Percentiles rank a stretch among this genome's conserved stretches.
Conservation (phyloP, 768 basidiomycete species). For the Dacryopinax primogenitus region DNA sequence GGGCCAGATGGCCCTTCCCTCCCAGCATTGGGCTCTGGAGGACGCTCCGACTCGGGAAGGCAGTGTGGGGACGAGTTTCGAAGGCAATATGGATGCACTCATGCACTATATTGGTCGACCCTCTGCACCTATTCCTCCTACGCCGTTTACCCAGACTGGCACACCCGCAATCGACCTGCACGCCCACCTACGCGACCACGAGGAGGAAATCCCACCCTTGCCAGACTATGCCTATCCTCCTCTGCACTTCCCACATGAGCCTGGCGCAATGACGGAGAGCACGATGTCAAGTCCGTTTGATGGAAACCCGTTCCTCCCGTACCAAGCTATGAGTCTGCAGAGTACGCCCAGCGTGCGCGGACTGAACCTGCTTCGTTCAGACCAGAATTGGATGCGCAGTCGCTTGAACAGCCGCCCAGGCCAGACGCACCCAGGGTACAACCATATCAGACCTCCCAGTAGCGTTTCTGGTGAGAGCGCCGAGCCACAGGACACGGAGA, state of each 20-base stretch:
- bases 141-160: conserved; percentile 12
- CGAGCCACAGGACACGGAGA: conserved; percentile 12
- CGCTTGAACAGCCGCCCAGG: background rate
- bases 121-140: conserved; percentile 15
- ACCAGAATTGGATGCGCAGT: background rate
- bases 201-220: background rate
- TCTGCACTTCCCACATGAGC: conserved; percentile 10
- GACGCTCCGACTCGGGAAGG: background rate
- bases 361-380: conserved; percentile 2
- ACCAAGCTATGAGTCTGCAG: background rate
- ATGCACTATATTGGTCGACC: conserved; percentile 12
- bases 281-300: conserved; percentile 12
- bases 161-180: background rate
- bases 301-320: conserved; percentile 15
- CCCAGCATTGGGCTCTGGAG: background rate
- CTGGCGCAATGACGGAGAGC: background rate
- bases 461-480: conserved; percentile 12
- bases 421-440: conserved; percentile 7
- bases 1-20: background rate
- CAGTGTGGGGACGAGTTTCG: background rate
- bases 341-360: conserved; percentile 9
- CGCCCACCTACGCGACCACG: background rate
- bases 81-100: background rate
- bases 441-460: conserved; percentile 1
- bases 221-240: conserved; percentile 2